phyloP scores from a whole-genome alignment of 2,329 filamentous ascomycete genomes.

The Magnaporthales sp. region DNA sequence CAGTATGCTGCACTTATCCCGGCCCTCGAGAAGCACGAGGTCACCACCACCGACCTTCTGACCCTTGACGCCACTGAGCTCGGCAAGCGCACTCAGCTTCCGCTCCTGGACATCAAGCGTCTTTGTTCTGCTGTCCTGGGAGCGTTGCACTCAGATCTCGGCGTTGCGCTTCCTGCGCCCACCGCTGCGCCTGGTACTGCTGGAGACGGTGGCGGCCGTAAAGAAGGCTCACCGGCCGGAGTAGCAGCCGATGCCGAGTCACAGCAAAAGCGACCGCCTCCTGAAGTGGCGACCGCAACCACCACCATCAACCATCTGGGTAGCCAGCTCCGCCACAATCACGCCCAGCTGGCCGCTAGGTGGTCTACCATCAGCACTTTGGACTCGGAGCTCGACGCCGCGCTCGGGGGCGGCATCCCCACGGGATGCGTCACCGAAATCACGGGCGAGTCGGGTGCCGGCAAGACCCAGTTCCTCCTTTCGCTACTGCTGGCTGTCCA shows the following conservation, averaged over 20 bases:
- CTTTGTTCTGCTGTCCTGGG: constrained; percentile 59
- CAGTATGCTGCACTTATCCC: constrained; percentile 69
- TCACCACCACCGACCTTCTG: constrained; percentile 78
- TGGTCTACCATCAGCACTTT: constrained; percentile 70
- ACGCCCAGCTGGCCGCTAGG: constrained; percentile 26
- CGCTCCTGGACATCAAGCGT: constrained; percentile 69
- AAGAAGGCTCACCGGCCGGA: constrained; percentile 4
- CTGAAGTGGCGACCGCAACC: constrained; percentile 11
- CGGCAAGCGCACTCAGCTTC: constrained; percentile 75
- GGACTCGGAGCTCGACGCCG: constrained; percentile 59
- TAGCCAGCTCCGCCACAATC: constrained; percentile 20
- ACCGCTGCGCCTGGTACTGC: not conserved
- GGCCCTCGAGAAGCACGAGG: constrained; percentile 65
- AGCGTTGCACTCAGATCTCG: constrained; percentile 56
- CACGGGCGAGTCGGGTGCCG: constrained; percentile 85
- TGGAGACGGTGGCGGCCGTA: not conserved
- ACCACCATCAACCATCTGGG: not conserved
- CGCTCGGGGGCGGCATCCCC: constrained; percentile 75
- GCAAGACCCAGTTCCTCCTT: constrained; percentile 91
- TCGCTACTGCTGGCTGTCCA: constrained; percentile 78
- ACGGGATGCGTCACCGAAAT: constrained; percentile 79
- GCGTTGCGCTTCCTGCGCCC: constrained; percentile 15
- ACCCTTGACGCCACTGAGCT: constrained; percentile 76
- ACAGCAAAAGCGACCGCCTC: not conserved
- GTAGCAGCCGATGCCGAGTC: not conserved